phyloP scores from a whole-genome alignment of 1,139 yeast genomes.

The Meyerozyma elateridarum region DNA sequence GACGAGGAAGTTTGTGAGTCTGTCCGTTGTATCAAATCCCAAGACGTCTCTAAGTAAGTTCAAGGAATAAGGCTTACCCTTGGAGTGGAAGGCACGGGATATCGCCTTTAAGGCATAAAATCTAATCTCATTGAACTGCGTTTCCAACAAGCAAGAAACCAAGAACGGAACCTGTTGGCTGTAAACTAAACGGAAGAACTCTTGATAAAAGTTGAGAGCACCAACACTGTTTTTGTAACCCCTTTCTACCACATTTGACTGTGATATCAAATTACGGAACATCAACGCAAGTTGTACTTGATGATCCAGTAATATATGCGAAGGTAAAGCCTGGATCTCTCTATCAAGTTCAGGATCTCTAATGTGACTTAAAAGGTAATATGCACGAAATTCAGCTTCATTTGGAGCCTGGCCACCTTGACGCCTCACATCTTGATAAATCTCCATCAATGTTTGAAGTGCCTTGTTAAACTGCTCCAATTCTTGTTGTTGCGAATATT shows the following conservation, averaged over 20 bases:
- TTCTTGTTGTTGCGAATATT: conserved; percentile 92
- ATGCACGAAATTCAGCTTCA: conserved; percentile 93
- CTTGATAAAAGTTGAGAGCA: conserved; percentile 55
- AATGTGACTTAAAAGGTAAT: conserved; percentile 72
- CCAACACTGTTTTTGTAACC: conserved; percentile 56
- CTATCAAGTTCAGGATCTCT: conserved; percentile 84
- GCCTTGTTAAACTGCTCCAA: conserved; percentile 92
- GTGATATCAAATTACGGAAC: conserved; percentile 61
- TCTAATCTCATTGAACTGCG: conserved; percentile 75
- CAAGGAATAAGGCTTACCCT: conserved; percentile 61
- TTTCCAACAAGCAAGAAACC: conserved; percentile 71
- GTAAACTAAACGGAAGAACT: conserved; percentile 58
- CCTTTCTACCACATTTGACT: conserved; percentile 58
- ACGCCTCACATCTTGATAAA: conserved; percentile 74
- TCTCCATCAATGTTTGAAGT: conserved; percentile 81
- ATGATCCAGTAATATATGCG: conserved; percentile 45
- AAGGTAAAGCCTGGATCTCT: conserved; percentile 67
- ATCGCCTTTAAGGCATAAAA: conserved; percentile 70
- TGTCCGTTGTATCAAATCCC: conserved; percentile 60
- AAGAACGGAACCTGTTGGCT: conserved; percentile 57
- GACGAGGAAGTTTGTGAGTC: conserved; percentile 51
- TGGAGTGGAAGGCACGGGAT: conserved; percentile 64
- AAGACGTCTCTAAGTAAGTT: conserved; percentile 44
- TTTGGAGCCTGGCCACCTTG: conserved; percentile 68
- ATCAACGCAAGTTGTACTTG: conserved; percentile 69